phyloP scores from a whole-genome alignment of 345 rosid species.

The Eucalyptus pumila region DNA sequence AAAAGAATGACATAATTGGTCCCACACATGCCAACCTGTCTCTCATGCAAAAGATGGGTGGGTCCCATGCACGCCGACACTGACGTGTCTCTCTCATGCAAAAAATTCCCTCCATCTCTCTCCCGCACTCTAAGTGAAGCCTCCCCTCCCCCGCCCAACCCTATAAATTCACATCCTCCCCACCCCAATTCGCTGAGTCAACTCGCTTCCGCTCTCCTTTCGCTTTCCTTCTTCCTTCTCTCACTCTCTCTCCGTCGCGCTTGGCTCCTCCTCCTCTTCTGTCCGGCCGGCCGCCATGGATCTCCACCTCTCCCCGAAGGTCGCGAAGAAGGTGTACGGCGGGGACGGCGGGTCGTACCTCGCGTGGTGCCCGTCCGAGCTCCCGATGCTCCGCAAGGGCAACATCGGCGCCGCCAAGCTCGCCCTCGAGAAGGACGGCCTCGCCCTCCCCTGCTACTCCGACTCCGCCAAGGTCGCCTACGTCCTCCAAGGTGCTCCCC shows the following conservation, averaged over 20 bases:
- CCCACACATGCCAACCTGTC: background rate
- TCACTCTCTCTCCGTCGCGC: background rate
- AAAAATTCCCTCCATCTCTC: no score
- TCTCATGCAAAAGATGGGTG: background rate
- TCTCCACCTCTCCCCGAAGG: constrained; percentile 64
- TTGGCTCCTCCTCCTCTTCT: background rate
- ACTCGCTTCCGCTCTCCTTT: background rate
- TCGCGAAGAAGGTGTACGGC: constrained; percentile 55
- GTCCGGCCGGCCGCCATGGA: constrained; percentile 29
- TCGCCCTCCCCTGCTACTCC: constrained; percentile 80
- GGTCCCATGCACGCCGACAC: no score
- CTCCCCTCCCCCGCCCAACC: rapidly evolving
- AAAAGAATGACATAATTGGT: background rate
- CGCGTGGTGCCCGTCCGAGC: constrained; percentile 70
- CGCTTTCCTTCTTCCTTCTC: background rate
- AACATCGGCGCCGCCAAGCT: constrained; percentile 92
- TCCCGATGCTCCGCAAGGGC: constrained; percentile 59
- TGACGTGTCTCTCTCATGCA: no score
- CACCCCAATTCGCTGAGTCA: background rate
- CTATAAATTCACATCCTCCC: background rate
- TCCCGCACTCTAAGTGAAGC: background rate
- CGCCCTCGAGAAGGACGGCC: constrained; percentile 62
- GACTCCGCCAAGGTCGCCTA: constrained; percentile 88
- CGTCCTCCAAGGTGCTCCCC: constrained; percentile 65
- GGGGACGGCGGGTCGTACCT: constrained; percentile 71